Evolutionary conservation across 306 rosid species (phyloP).

Genomic region (Prunus davidiana): DNA sequence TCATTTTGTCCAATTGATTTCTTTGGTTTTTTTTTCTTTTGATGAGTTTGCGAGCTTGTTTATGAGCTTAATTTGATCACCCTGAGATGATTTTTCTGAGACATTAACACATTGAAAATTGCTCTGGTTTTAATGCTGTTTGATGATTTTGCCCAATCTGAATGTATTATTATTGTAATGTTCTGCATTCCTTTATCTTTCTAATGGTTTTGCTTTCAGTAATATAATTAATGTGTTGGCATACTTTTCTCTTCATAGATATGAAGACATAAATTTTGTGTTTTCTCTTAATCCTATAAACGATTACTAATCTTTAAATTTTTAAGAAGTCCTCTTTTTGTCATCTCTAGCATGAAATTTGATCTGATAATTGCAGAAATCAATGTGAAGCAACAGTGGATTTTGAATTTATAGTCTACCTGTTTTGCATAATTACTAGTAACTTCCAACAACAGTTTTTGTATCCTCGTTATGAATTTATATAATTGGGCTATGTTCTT

Average conservation of each 20-base stretch:
- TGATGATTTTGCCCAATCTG: background rate
- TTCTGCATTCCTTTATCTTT: background rate
- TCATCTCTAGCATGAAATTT: background rate
- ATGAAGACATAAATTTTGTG: background rate
- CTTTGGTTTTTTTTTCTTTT: too few species aligned
- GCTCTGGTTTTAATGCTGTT: too few species aligned
- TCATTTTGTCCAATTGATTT: conserved; percentile 1
- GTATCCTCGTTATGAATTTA: too few species aligned
- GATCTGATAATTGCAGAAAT: background rate
- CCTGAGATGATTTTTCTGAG: background rate
- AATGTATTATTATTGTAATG: background rate
- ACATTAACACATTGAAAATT: background rate
- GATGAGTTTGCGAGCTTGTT: background rate
- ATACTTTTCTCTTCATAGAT: background rate
- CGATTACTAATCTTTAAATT: too few species aligned
- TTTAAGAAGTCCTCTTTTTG: background rate
- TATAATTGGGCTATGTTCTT: too few species aligned
- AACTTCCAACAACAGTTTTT: too few species aligned
- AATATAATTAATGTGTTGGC: background rate
- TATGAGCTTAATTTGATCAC: background rate
- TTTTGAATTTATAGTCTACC: background rate
- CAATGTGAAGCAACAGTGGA: background rate
- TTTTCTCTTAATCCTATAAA: background rate
- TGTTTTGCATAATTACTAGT: too few species aligned
- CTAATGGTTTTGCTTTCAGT: background rate